Conservation (phyloP, 768 basidiomycete species). For the Favolaschia claudopus region DNA sequence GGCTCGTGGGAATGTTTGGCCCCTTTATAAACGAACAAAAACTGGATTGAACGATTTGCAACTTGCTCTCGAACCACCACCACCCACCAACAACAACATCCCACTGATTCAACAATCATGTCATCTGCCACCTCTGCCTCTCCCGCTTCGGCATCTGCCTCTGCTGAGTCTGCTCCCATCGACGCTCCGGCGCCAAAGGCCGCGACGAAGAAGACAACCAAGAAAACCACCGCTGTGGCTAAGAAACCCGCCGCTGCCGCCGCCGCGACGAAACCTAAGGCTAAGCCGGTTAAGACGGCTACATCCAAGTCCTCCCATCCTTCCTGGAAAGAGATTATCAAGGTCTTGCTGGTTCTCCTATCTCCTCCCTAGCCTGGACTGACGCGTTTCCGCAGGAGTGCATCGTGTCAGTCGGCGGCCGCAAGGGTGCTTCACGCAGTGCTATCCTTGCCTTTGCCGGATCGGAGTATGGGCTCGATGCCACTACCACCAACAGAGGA, state of each 20-base stretch:
- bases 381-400: not conserved
- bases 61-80: not conserved
- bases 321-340: slow-evolving; percentile 64
- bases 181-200: not conserved
- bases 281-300: slow-evolving; percentile 40
- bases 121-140: slow-evolving; percentile 20
- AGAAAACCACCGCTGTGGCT: slow-evolving; percentile 4
- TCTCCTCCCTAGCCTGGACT: not conserved
- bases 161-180: slow-evolving; percentile 9
- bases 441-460: no score
- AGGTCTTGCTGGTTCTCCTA: slow-evolving; percentile 37
- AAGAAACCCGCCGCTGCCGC: slow-evolving; percentile 31
- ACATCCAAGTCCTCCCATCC: slow-evolving; percentile 42
- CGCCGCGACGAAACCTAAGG: slow-evolving; percentile 40
- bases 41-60: not conserved
- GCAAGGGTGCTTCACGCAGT: no score
- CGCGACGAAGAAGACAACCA: slow-evolving; percentile 5
- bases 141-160: slow-evolving; percentile 20
- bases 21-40: not conserved
- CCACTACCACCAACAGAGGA: no score
- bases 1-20: not conserved
- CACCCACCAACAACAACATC: not conserved
- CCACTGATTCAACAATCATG: not conserved
- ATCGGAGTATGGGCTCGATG: no score
- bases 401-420: no score